Base-by-base conservation (phyloP, 2,329 filamentous ascomycete genomes). In the Aspergillus terreus region DNA sequence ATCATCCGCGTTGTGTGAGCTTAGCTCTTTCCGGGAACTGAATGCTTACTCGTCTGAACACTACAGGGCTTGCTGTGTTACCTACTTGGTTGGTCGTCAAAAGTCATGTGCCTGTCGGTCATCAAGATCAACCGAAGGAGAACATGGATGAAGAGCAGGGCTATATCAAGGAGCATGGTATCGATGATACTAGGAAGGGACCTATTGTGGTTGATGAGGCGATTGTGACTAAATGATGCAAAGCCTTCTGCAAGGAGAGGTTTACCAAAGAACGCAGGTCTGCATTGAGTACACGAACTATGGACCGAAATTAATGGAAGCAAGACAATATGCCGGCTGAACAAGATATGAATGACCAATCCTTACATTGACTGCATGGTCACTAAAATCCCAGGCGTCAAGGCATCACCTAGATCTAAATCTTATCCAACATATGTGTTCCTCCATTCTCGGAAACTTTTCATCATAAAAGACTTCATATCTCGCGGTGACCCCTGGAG, bases 401-500 rank as follows among this genome's bases (percentile, higher is more conserved):
- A 23, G 6, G 23, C 15, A 6, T 23, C n/a, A 25, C 42, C 21
- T 15, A 4, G 7, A 15, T n/a, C 10, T 30, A 9, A 51, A 51
- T 27, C 38, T 17, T 7, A 51, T 25, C 43, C 43, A 46, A 15
- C 44, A 51, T n/a, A 27, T 43, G 25, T 51, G 49, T 25, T 51
- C 49, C 30, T 51, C 44, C 44, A 51, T 21, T 11, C 19, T 19
- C 6, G 25, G 10, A 36, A 47, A 59, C 3, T 46, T 54, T 48
- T 68, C 63, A 46, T 68, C 66, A 30, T 50, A 58, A 47, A 68
- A 66, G 11, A 68, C 51, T 44, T 69, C 66, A 48, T 61, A 68
- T 38, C 67, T 57, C 12, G 57, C 62, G 12, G 63, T 69, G 27
- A 66, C 61, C 44, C 59, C 64, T 12, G 64, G 66, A 2, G 50